Conservation (phyloP, 352 stramenopile genomes). For the Phytophthora hybrid region DNA sequence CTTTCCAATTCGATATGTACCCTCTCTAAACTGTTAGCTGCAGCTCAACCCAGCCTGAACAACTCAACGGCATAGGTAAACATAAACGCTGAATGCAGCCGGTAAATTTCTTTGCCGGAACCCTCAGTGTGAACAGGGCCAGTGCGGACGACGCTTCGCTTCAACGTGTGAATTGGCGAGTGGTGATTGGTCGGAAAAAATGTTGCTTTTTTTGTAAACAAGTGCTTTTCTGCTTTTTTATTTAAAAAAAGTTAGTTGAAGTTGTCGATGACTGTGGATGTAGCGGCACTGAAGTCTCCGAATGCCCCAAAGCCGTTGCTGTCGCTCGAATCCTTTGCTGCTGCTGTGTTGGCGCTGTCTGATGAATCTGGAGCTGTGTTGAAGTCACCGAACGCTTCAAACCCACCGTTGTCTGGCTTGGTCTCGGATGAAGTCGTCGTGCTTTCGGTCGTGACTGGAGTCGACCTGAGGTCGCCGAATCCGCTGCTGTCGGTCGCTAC, state of each 20-base stretch:
- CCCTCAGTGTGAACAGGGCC: too few relatives aligned
- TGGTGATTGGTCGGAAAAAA: conserved; percentile 7
- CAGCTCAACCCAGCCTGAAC: too few relatives aligned
- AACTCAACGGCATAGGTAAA: too few relatives aligned
- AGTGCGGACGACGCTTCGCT: conserved; percentile 40
- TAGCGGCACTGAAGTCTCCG: conserved; percentile 36
- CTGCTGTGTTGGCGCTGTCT: conserved; percentile 6
- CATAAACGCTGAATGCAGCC: too few relatives aligned
- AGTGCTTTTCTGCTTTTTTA: conserved; percentile 28
- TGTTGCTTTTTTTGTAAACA: conserved; percentile 23
- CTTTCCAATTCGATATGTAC: too few relatives aligned
- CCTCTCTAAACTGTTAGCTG: too few relatives aligned
- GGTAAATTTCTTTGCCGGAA: too few relatives aligned
- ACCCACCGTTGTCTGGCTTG: conserved; percentile 19
- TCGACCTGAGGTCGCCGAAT: conserved; percentile 28
- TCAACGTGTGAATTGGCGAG: conserved; percentile 22
- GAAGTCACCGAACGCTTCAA: conserved; percentile 38
- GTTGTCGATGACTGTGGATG: conserved; percentile 24
- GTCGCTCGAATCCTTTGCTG: conserved; percentile 20
- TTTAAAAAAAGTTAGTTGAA: conserved; percentile 41
- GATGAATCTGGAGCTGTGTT: conserved; percentile 20
- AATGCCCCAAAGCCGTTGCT: conserved; percentile 27
- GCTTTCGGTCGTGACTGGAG: conserved; percentile 12
- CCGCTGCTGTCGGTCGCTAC: conserved; percentile 18
- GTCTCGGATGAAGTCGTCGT: background rate